Conservation (phyloP, 192 early-diverging fungal species). For the Coemansia sp. region DNA sequence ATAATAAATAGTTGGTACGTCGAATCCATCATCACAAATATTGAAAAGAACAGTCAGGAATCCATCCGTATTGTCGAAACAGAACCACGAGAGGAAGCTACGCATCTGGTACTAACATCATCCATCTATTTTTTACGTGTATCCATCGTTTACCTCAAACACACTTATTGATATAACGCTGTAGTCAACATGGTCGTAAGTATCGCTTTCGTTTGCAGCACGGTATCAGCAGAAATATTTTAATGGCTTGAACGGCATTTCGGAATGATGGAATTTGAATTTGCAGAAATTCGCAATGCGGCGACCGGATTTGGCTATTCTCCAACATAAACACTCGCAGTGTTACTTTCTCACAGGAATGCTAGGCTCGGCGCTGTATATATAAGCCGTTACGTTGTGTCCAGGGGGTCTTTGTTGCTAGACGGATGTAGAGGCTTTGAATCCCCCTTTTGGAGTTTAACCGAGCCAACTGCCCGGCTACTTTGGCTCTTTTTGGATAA, state of each 20-base stretch:
- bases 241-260: slow-evolving; percentile 4
- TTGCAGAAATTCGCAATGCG: neutral
- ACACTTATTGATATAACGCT: neutral
- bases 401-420: no score
- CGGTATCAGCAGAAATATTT: neutral
- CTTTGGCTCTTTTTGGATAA: no score
- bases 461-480: no score
- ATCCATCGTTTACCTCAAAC: slow-evolving; percentile 15
- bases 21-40: slow-evolving; percentile 23
- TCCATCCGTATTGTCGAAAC: slow-evolving; percentile 4
- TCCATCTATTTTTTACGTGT: slow-evolving; percentile 7
- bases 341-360: no score
- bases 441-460: no score
- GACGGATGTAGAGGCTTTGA: no score
- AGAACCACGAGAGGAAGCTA: neutral
- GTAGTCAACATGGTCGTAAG: slow-evolving; percentile 55
- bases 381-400: no score
- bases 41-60: neutral
- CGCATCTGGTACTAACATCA: neutral
- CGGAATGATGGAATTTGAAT: slow-evolving; percentile 6
- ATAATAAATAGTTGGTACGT: slow-evolving; percentile 36
- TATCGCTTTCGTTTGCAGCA: slow-evolving; percentile 6
- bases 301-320: no score
- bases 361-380: no score
- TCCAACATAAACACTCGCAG: no score